phyloP scores from a whole-genome alignment of 2,329 filamentous ascomycete genomes.

The Hymenoscyphus occultus region DNA sequence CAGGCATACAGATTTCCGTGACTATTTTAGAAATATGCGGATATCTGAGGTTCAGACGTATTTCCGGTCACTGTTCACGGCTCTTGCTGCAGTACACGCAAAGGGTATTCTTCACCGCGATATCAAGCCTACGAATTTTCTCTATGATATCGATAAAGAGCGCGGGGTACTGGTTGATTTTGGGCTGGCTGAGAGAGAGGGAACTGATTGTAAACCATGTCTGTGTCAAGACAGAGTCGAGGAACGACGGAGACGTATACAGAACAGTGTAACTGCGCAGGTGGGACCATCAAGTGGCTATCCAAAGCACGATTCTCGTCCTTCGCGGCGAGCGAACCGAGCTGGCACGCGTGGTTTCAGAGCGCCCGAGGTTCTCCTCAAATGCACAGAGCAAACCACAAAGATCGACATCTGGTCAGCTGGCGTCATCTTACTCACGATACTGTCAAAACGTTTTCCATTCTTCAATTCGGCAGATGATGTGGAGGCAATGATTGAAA shows the following conservation, averaged over 20 bases:
- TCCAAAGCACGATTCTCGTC: slow-evolving; percentile 84
- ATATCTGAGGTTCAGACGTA: slow-evolving; percentile 86
- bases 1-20: slow-evolving; percentile 88
- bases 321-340: slow-evolving; percentile 85
- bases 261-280: slow-evolving; percentile 57
- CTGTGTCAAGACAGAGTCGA: slow-evolving; percentile 68
- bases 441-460: slow-evolving; percentile 86
- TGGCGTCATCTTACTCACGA: slow-evolving; percentile 94
- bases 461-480: slow-evolving; percentile 99
- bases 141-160: slow-evolving; percentile 78
- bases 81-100: slow-evolving; percentile 77
- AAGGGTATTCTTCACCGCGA: slow-evolving; percentile 87
- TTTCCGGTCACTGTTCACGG: slow-evolving; percentile 82
- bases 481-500: slow-evolving; percentile 95
- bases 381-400: slow-evolving; percentile 91
- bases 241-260: slow-evolving; percentile 58
- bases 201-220: slow-evolving; percentile 74
- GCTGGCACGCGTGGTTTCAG: slow-evolving; percentile 94
- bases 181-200: slow-evolving; percentile 85
- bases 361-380: slow-evolving; percentile 93
- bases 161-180: slow-evolving; percentile 97
- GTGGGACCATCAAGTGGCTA: slow-evolving; percentile 62
- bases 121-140: slow-evolving; percentile 96
- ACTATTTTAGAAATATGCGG: slow-evolving; percentile 89
- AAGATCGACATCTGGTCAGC: slow-evolving; percentile 97